These are phyloP conservation scores for Lyophyllum semitale DNA, from an alignment of 768 basidiomycete species.

Conservation along the genomic window DNA sequence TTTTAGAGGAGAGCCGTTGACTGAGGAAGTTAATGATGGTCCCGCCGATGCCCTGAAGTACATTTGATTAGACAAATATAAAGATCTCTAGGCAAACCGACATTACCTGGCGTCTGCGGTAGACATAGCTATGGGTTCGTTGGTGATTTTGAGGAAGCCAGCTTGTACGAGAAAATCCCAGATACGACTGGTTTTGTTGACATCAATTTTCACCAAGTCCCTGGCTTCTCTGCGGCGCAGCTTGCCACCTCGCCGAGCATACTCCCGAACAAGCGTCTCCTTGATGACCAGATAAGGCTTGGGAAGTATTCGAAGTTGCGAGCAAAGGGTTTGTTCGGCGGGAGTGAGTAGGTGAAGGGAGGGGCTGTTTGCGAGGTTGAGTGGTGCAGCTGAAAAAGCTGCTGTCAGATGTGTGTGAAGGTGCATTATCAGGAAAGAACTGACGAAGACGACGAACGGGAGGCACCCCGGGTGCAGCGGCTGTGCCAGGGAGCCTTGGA, in stretches of 20 bases:
- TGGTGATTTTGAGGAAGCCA: constrained; percentile 75
- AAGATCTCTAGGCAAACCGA: background rate
- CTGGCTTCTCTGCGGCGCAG: constrained; percentile 86
- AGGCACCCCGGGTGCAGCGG: constrained; percentile 27
- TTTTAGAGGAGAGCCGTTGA: constrained; percentile 39
- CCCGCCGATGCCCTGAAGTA: constrained; percentile 10
- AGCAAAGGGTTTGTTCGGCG: constrained; percentile 87
- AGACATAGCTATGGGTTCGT: constrained; percentile 42
- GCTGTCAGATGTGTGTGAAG: background rate
- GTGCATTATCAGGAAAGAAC: constrained; percentile 10
- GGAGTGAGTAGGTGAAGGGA: constrained; percentile 88
- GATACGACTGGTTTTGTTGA: constrained; percentile 88
- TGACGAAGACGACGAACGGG: constrained; percentile 48
- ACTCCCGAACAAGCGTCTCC: constrained; percentile 92
- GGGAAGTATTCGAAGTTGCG: constrained; percentile 86
- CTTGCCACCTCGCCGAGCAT: constrained; percentile 85
- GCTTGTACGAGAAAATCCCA: constrained; percentile 93
- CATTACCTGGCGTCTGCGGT: constrained; percentile 39
- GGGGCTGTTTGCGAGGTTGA: constrained; percentile 89
- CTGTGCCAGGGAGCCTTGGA: constrained; percentile 46
- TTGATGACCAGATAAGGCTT: constrained; percentile 96
- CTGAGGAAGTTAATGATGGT: constrained; percentile 20
- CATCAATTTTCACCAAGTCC: constrained; percentile 90
- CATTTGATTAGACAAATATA: background rate
- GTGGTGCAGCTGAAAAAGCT: constrained; percentile 49